Base-by-base conservation (phyloP, 306 rosid species). In the Trifolium pratense region DNA sequence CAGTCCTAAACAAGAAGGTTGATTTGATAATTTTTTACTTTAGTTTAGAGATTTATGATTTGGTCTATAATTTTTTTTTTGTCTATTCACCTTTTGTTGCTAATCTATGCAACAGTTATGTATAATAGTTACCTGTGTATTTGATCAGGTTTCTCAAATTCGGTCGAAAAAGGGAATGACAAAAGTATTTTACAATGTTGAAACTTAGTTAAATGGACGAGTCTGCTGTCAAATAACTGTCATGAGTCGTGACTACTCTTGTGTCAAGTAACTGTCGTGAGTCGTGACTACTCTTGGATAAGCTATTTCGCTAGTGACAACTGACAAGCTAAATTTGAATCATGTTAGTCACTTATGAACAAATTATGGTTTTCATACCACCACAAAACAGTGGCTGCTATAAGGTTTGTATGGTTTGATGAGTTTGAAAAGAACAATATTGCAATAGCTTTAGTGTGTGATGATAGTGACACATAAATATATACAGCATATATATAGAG, bases 111-210 rank as follows among this genome's bases (percentile, higher is more conserved):
- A 45, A 60, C 42, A 18, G 7, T n/a, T 18, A 39, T 77, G 31
- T 71, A 16, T 20, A 29, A 20, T 36, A 60, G 7, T 80, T 53
- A 77, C 18, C 23, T 7, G 11, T 32, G 66, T 59, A 21, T 57
- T 77, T 87, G 74, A 71, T 48, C 87, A 87, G 95, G 87, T 89
- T 65, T 84, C 89, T 79, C 88, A 81, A 81, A 83, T 87, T 73
- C 89, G 97, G 14, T 80, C 86, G 0, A 89, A 87, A 83, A 91
- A 87, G 65, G 97, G 97, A 66, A 2, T 45, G 43, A 89, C 92
- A 34, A 91, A 89, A 80, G 89, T 91, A 43, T 84, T 15, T 37
- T 91, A 91, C 86, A 85, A 80, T 63, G 78, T 86, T 9, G 86
- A 79, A 56, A 59, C 87, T 26, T 81, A 78, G 75, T 61, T 63